These are phyloP conservation scores for Laburnicola sp. DNA, from an alignment of 2,329 filamentous ascomycete genomes.

Conservation along the genomic window DNA sequence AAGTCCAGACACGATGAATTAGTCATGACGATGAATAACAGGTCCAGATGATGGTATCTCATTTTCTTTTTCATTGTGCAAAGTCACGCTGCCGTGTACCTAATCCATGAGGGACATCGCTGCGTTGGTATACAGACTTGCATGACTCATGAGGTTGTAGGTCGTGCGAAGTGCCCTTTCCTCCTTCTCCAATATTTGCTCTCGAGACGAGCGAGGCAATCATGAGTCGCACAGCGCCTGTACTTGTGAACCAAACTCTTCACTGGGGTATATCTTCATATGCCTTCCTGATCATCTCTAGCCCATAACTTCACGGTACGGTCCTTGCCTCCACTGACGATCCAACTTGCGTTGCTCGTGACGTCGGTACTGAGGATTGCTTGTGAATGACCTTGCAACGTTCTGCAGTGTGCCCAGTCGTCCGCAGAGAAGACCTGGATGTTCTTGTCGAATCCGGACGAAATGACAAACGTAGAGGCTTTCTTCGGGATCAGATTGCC, in stretches of 20 bases:
- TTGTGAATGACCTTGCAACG: conserved; percentile 84
- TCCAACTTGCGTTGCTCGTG: conserved; percentile 83
- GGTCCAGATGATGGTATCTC: background rate
- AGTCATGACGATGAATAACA: background rate
- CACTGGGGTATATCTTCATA: conserved; percentile 26
- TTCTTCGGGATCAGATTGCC: conserved; percentile 72
- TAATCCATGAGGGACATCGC: background rate
- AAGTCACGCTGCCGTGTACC: background rate
- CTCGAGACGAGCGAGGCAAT: background rate
- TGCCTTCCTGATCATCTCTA: conserved; percentile 60
- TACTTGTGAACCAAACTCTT: background rate
- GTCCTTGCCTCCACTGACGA: conserved; percentile 92
- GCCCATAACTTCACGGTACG: conserved; percentile 96
- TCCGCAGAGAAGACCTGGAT: conserved; percentile 96
- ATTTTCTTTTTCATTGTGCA: background rate
- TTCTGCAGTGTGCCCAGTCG: conserved; percentile 90
- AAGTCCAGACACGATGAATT: background rate
- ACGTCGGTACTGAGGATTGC: conserved; percentile 91
- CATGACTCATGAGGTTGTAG: background rate
- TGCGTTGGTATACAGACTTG: background rate
- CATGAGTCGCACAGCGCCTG: background rate
- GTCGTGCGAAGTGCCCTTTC: background rate
- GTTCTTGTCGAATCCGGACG: conserved; percentile 88
- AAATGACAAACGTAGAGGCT: conserved; percentile 88
- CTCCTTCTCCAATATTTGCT: background rate